Percentiles rank a stretch among this genome's conserved stretches.
phyloP scores from a whole-genome alignment of 1,284 basidiomycete genomes.

The Trametes hirsuta region DNA sequence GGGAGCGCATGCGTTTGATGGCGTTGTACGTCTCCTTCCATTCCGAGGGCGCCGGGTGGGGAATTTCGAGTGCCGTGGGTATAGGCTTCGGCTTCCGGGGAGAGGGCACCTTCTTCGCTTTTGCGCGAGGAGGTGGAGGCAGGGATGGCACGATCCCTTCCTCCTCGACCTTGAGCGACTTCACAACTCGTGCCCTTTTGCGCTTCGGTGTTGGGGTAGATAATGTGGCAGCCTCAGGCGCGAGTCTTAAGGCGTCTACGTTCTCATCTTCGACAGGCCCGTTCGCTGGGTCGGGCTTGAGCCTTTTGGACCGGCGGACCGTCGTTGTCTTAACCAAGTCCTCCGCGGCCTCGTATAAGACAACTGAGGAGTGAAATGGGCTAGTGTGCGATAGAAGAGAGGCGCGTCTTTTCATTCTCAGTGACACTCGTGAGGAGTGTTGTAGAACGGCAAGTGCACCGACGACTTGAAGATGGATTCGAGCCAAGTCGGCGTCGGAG shows the following conservation, averaged over 20 bases:
- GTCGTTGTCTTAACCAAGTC: not conserved
- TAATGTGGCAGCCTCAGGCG: not conserved
- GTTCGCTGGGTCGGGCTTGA: constrained; percentile 1
- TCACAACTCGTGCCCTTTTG: not conserved
- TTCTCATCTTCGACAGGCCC: not conserved
- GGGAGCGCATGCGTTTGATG: constrained; percentile 79
- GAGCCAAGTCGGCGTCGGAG: too few species aligned
- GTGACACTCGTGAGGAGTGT: not conserved
- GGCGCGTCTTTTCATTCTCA: constrained; percentile 17
- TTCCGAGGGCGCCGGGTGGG: constrained; percentile 72
- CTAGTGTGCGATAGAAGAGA: constrained; percentile 13
- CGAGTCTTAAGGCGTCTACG: not conserved
- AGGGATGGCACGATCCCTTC: not conserved
- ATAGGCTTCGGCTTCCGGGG: constrained; percentile 51
- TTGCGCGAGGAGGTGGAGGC: not conserved
- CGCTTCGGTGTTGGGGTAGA: not conserved
- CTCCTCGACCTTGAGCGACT: not conserved
- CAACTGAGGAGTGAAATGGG: constrained; percentile 19
- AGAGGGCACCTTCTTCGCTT: constrained; percentile 26
- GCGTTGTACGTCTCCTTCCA: constrained; percentile 80
- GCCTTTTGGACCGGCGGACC: constrained; percentile 17
- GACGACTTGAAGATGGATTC: too few species aligned
- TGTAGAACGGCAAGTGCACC: too few species aligned
- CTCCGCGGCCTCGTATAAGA: constrained; percentile 16
- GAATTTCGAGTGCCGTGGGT: constrained; percentile 57